A percentile compares a stretch with the other conserved stretches of the same genome.
phyloP scores from a whole-genome alignment of 2,329 filamentous ascomycete genomes.

The Penicillium sp. region DNA sequence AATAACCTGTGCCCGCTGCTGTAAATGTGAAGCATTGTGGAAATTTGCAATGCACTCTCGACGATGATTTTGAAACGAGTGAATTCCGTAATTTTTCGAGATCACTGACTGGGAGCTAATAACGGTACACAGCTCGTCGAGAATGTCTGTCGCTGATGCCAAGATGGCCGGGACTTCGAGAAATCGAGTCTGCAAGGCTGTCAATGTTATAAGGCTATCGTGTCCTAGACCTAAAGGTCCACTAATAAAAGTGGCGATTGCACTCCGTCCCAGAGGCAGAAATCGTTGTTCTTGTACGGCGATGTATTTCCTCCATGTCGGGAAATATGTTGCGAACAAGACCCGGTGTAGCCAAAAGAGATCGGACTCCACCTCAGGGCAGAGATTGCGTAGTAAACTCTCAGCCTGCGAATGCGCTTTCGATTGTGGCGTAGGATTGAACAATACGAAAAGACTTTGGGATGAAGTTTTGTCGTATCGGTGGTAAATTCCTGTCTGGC shows the following conservation, averaged over 20 bases:
- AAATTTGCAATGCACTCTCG: neutral
- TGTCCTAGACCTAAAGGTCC: neutral
- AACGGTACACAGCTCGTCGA: neutral
- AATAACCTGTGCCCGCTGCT: neutral
- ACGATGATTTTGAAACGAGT: neutral
- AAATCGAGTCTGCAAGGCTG: neutral
- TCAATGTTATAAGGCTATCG: neutral
- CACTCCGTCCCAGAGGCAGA: neutral
- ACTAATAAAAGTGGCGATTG: neutral
- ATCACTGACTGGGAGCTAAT: neutral
- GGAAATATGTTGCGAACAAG: neutral
- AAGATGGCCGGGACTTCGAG: neutral
- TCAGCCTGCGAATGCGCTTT: neutral
- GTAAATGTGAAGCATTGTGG: neutral
- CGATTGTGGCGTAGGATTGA: neutral
- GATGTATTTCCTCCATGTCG: neutral
- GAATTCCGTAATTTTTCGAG: neutral
- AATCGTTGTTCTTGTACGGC: neutral
- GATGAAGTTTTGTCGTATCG: neutral
- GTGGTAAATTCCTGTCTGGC: neutral
- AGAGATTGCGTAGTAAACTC: neutral
- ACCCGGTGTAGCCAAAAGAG: neutral
- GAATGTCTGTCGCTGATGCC: neutral
- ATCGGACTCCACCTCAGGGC: neutral
- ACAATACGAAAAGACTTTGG: neutral